Base-by-base conservation (phyloP, 192 early-diverging fungal genomes). In the Helicostylum pulchrum region DNA sequence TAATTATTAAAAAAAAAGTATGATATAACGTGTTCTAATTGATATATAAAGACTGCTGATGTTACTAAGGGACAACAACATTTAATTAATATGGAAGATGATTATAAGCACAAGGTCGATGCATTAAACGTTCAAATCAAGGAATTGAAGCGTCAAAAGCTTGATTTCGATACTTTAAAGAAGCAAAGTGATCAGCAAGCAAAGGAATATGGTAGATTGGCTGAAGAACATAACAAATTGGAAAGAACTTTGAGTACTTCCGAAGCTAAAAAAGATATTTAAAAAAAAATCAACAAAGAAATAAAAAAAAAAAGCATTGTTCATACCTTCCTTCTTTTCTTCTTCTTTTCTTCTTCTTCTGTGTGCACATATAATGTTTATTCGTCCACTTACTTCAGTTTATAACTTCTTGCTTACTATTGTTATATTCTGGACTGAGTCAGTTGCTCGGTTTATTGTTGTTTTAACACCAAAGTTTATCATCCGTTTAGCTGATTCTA, bases 241-340 rank as follows among this genome's bases (percentile, higher is more conserved):
- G 63, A 60, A 43, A 49, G 57, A 19, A 54, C 21, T 23, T 42
- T 19, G 2, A 61, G 44, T 4, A 23, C 7, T 14, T 64, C 53
- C 66, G 73, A 64, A 71, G 59, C 32, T 53, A 71, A 42, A 65
- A 73, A 64, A 64, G 57, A 68, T 61, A 71, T 19, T 65, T 75
- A 59, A 78, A 45, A 2, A 32, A 31, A 39, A 39, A 39, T 9
- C 26, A 39, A 39, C 1, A 39, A 9, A 9, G 1, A 39, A 39
- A 39, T 39, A 39, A 39, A 39, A 39, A 36, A 36, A 36, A 39
- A 39, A 39, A 39, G 9, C 9, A 39, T 39, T 39, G 36, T 39
- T 39, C 36, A 39, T 19, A 30, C n/a, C 9, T 55, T 56, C 1
- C 19, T 31, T 56, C n/a, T 39, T 56, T 15, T 54, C 5, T 52